Conservation (phyloP, 2,329 filamentous ascomycete species). For the Penicillium sp. region DNA sequence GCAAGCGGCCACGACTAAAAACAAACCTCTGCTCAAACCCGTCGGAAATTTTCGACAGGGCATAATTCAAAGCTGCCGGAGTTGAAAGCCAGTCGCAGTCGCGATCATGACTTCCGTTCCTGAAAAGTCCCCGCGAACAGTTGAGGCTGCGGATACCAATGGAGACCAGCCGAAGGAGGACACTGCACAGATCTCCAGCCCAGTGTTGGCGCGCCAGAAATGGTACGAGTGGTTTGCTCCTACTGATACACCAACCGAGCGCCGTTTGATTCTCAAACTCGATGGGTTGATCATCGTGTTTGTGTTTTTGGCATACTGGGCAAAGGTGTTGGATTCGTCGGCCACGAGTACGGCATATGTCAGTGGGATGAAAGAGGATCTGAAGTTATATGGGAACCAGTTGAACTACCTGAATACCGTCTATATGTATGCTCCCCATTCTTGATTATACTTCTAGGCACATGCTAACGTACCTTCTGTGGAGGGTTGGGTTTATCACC, state of each 20-base stretch:
- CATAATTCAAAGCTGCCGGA: neutral
- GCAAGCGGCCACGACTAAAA: neutral
- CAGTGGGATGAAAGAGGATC: constrained; percentile 28
- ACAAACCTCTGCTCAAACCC: neutral
- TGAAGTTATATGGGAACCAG: constrained; percentile 26
- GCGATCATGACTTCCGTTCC: neutral
- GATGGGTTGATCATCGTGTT: constrained; percentile 25
- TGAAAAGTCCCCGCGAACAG: constrained; percentile 7
- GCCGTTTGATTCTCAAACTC: constrained; percentile 23
- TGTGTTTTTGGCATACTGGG: constrained; percentile 24
- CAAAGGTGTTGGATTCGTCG: constrained; percentile 24
- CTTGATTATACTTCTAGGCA: neutral
- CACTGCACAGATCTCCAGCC: neutral
- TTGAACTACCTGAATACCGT: constrained; percentile 29
- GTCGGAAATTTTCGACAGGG: neutral
- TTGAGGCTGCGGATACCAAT: constrained; percentile 4
- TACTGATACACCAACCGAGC: constrained; percentile 21
- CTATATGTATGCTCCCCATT: constrained; percentile 14
- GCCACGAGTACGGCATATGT: constrained; percentile 29
- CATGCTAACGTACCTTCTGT: neutral
- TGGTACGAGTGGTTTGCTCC: constrained; percentile 26
- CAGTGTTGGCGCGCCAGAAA: constrained; percentile 14
- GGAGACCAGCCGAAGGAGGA: neutral
- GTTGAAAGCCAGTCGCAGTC: neutral
- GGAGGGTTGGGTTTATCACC: constrained; percentile 24